These are phyloP conservation scores for Rhododendron vialii DNA, from an alignment of 148 eudicot species.

Conservation along the genomic window DNA sequence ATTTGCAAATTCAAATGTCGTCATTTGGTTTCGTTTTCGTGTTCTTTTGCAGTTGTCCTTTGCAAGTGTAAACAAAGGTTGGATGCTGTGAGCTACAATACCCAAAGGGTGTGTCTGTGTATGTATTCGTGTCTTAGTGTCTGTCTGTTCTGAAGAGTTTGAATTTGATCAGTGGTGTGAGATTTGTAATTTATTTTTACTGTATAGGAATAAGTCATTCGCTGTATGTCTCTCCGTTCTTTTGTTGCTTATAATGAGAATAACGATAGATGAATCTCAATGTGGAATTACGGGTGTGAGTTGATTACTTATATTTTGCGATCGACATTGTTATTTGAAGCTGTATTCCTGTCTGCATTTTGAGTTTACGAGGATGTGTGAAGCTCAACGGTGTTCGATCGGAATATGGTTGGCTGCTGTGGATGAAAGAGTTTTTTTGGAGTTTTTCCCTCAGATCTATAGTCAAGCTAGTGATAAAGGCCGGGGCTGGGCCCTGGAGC, in stretches of 20 bases:
- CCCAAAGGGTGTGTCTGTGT: not conserved
- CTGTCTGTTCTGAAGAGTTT: not conserved
- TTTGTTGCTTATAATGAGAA: not conserved
- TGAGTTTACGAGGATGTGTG: not conserved
- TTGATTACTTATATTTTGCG: not conserved
- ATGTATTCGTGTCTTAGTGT: not conserved
- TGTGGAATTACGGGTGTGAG: not conserved
- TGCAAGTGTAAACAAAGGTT: constrained; percentile 8
- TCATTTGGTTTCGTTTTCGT: not conserved
- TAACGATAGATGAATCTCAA: not conserved
- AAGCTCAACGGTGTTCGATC: not conserved
- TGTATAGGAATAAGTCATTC: constrained; percentile 3
- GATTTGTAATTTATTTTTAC: not conserved
- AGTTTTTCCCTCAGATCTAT: not conserved
- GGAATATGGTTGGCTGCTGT: not conserved
- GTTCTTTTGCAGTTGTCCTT: not conserved
- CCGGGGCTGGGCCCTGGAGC: no score
- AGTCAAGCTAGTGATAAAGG: not conserved
- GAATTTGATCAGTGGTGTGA: constrained; percentile 1
- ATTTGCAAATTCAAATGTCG: not conserved
- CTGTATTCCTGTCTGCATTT: not conserved
- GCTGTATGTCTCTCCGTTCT: not conserved
- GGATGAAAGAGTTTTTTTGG: not conserved
- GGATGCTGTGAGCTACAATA: not conserved
- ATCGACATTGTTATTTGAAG: not conserved